Percentiles rank a stretch among this genome's conserved stretches.
phyloP scores from a whole-genome alignment of 164 flowering plant species.

The Vitis amurensis region DNA sequence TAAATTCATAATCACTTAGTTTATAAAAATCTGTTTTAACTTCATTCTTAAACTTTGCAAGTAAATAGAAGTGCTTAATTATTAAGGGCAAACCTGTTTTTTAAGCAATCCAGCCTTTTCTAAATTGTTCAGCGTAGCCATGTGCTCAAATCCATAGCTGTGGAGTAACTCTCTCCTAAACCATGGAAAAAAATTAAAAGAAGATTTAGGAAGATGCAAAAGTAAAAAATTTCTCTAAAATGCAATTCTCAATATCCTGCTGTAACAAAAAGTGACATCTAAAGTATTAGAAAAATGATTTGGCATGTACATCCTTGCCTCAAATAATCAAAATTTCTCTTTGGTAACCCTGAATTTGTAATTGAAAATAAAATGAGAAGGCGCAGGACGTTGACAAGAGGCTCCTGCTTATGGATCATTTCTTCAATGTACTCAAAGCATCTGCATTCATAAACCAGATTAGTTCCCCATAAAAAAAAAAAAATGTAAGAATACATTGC shows the following conservation, averaged over 20 bases:
- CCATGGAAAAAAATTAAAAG: slow-evolving; percentile 3
- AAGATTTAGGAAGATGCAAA: not conserved
- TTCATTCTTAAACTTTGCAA: not conserved
- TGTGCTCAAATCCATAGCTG: slow-evolving; percentile 98
- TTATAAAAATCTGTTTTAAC: not conserved
- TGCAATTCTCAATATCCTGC: not conserved
- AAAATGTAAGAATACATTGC: not conserved
- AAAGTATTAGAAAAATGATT: not conserved
- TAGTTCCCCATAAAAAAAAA: slow-evolving; percentile 6
- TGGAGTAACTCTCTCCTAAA: slow-evolving; percentile 95
- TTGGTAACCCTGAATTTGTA: slow-evolving; percentile 86
- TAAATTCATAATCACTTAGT: not conserved
- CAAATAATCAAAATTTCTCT: slow-evolving; percentile 81
- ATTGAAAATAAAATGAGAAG: slow-evolving; percentile 82
- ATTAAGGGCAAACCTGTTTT: slow-evolving; percentile 59
- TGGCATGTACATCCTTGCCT: slow-evolving; percentile 43
- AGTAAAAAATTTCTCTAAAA: not conserved
- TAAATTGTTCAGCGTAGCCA: slow-evolving; percentile 76
- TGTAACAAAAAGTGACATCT: not conserved
- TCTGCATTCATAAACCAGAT: slow-evolving; percentile 46
- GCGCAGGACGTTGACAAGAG: slow-evolving; percentile 70
- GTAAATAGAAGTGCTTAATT: not conserved
- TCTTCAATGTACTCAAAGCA: slow-evolving; percentile 98
- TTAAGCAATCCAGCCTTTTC: slow-evolving; percentile 89
- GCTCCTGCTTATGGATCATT: slow-evolving; percentile 97